Evolutionary conservation across 257 asterid species (phyloP), one percentile per base, ranked within the genome.

Genomic region (Datura wrightii): DNA sequence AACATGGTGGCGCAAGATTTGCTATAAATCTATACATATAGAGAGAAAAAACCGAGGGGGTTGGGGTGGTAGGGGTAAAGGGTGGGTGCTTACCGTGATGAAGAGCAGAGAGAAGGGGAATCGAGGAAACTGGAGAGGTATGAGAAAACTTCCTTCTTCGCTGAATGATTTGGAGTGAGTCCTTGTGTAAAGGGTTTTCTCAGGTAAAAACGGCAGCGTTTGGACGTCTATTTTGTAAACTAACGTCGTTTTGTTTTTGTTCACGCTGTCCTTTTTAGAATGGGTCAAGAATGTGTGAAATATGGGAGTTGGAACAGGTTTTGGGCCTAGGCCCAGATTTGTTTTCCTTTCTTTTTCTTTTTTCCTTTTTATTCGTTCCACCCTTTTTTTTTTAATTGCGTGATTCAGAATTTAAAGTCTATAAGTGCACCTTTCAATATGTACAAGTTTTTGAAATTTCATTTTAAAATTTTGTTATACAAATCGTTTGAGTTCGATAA

Each of bases 61-160:
- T 9, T 34, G 34, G 16, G 66, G 13, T 15, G n/a, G 10, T 0
- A 10, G 65, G 65, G 10, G 4, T 18, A 55, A 3, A 13, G 34
- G 7, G 8, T 31, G 44, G 74, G 44, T 48, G n/a, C 42, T 48
- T 48, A 74, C 81, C 81, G n/a, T 72, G 80, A 74, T 74, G 59
- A 46, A 72, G 39, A 0, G 39, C 41, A 72, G 55, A 72, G 41
- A 72, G 59, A 16, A 72, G 7, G 56, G 80, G 9, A 72, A 72
- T 46, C 19, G 10, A 48, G n/a, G 8, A 24, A 4, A 46, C 13
- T 48, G 80, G 19, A 72, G 19, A 11, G 8, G 80, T 72, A 46
- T 19, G 36, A 24, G 31, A 72, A 24, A 48, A 74, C 0, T 48
- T 62, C 24, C n/a, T 48, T 24, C 13, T 48, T 48, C 2, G 80